Base-by-base conservation (phyloP, 768 basidiomycete genomes). In the Tylopilus rubrobrunneus region DNA sequence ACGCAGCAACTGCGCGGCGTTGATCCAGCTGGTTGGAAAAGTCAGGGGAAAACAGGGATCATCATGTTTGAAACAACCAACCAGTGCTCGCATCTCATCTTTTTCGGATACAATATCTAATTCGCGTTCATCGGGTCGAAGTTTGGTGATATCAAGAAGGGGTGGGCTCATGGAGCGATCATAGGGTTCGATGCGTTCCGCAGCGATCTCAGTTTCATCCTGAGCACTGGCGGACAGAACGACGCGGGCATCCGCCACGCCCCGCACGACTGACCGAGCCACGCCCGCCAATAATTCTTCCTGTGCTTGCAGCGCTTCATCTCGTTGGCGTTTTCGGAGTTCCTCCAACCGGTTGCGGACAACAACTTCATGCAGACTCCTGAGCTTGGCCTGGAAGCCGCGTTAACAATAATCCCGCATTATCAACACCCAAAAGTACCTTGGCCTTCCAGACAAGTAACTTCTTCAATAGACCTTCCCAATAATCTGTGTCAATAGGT, bases 361-460 rank as follows among this genome's bases (percentile, higher is more conserved):
- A 11, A 98, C 95, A 28, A 98, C 89, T 75, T 98, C 94, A 65
- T 99, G 97, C 49, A 98, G 77, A 62, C 79, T 82, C 68, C 92
- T 91, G 39, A 99, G 78, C 65, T 95, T 97, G 7, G 93, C 88
- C 93, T 96, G 45, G 23, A 53, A 45, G 52, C 34, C 53, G 50
- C 55, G 47, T 58, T n/a, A 56, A 40, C 29, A 15, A 40, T 37
- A 15, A 28, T 53, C 29, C 25, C 19, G 27, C 8, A 45, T n/a
- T 15, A 44, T 52, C 44, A 28, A 43, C 1, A 51, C 48, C 39
- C 7, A 1, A 59, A 62, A 46, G 8, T 61, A 92, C 94, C 77
- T 98, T 98, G 21, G 97, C 89, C 73, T 98, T 98, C 87, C 92
- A 97, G 4, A 98, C 96, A 23, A 98, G 76, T 33, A 99, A 71